Evolutionary conservation across 208 protist genomes (phyloP), one percentile per base, ranked within the genome.

Genomic region (Hexamita inflata): DNA sequence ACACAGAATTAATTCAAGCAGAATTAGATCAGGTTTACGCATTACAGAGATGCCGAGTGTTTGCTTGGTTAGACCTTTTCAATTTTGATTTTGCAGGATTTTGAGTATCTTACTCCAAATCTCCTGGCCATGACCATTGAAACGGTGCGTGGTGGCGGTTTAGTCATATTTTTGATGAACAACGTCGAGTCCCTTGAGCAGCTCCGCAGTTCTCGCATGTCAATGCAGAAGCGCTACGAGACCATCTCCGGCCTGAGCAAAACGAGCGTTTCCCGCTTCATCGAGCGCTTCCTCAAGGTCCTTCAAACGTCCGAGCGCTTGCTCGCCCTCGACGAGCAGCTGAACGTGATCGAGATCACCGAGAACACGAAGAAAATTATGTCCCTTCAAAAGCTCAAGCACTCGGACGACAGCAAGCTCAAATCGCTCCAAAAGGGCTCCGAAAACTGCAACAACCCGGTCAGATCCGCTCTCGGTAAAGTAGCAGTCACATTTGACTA

Each of bases 51-150:
- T 75, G 92, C 94, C 40, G 92, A 98, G 80, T 96, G 95, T 80
- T 90, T 98, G 58, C 86, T 99, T 1, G 96, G 96, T 77, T 91
- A 96, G 75, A 99, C 96, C 0, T 99, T 95, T 81, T 94, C 93
- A 73, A 98, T 99, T 92, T 92, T 90, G 19, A 91, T 81, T 42
- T 26, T 73, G 29, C 90, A 98, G 87, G 96, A 99, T 86, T 99
- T 99, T 85, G 93, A 98, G 88, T 90, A 93, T 0, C 85, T 99
- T 32, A 98, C 93, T 39, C 97, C 97, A 24, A 99, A 99, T 81
- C 86, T 96, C 40, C 85, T 99, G 1, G 96, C 95, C 1, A 83
- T 96, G 62, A 98, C 95, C 0, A 88, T 98, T 74, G 97, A 99
- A 84, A 99, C 95, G 0, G 95, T 99, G n/a, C 91, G 94, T 76